Evolutionary conservation across 176 grass and related monocot genomes (phyloP).

Genomic region (Hordeum vulgare): DNA sequence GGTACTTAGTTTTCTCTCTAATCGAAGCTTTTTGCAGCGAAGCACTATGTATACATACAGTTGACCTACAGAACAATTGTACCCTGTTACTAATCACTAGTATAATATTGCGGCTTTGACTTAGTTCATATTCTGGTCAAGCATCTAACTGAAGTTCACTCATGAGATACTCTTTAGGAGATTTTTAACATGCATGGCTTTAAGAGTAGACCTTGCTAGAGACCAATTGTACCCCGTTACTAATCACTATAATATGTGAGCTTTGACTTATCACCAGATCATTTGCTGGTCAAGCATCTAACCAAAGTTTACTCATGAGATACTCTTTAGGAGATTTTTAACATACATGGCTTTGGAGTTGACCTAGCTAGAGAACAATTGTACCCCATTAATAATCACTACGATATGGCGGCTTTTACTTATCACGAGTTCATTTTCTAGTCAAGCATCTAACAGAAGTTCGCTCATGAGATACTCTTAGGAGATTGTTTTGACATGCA

Average conservation of each 20-base stretch:
- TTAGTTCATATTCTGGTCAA: neutral
- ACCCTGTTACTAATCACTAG: neutral
- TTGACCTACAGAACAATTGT: neutral
- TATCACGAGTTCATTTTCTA: neutral
- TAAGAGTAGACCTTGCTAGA: neutral
- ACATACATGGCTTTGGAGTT: no score
- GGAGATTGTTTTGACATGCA: no score
- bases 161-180: neutral
- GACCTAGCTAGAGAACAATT: no score
- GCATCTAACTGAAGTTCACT: neutral
- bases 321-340: no score
- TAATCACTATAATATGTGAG: neutral
- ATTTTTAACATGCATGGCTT: neutral
- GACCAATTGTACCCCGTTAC: neutral
- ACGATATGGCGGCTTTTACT: neutral
- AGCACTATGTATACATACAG: neutral
- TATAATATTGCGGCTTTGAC: neutral
- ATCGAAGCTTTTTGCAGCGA: neutral
- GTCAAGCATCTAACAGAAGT: neutral
- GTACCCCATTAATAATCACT: neutral
- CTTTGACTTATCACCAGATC: neutral
- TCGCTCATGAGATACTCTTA: neutral
- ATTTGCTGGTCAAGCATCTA: neutral
- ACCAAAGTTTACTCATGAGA: neutral
- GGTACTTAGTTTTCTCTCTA: neutral